phyloP scores from a whole-genome alignment of 2,329 filamentous ascomycete species.

The Aspergillus ochraceoroseus region DNA sequence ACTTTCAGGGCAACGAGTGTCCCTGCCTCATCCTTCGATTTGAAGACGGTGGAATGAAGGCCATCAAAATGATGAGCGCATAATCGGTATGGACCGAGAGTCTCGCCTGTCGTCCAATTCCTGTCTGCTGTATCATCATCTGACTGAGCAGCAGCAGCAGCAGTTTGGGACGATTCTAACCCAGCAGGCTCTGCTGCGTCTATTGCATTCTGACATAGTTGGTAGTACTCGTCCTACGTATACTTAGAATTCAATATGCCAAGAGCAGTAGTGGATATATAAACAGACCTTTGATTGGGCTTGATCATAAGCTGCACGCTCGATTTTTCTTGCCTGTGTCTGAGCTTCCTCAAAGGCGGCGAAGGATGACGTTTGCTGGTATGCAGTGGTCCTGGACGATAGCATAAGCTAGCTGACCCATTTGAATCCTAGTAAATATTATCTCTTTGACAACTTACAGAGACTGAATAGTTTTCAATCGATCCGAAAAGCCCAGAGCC shows the following conservation, averaged over 20 bases:
- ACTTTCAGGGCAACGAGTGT: slow-evolving; percentile 72
- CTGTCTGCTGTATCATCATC: slow-evolving; percentile 23
- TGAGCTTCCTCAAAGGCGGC: slow-evolving; percentile 48
- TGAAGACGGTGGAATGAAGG: slow-evolving; percentile 78
- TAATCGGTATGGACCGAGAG: slow-evolving; percentile 54
- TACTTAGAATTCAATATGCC: not conserved
- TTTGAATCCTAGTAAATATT: not conserved
- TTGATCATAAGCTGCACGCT: slow-evolving; percentile 46
- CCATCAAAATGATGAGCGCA: slow-evolving; percentile 60
- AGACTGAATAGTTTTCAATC: slow-evolving; percentile 59
- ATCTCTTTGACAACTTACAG: slow-evolving; percentile 47
- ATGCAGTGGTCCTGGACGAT: slow-evolving; percentile 46
- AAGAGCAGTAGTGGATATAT: not conserved
- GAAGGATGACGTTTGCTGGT: slow-evolving; percentile 44
- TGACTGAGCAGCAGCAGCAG: slow-evolving; percentile 21
- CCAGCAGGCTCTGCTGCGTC: slow-evolving; percentile 29
- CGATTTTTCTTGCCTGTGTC: slow-evolving; percentile 59
- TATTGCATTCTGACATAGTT: slow-evolving; percentile 40
- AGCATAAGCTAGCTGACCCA: slow-evolving; percentile 14
- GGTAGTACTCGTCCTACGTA: slow-evolving; percentile 54
- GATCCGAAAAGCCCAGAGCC: slow-evolving; percentile 53
- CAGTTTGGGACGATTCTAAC: slow-evolving; percentile 21
- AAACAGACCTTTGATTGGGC: slow-evolving; percentile 36
- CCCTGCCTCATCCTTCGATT: slow-evolving; percentile 48
- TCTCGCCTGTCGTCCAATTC: slow-evolving; percentile 31